Conservation (phyloP, 179 eudicot species). For the Camellia oleifera region DNA sequence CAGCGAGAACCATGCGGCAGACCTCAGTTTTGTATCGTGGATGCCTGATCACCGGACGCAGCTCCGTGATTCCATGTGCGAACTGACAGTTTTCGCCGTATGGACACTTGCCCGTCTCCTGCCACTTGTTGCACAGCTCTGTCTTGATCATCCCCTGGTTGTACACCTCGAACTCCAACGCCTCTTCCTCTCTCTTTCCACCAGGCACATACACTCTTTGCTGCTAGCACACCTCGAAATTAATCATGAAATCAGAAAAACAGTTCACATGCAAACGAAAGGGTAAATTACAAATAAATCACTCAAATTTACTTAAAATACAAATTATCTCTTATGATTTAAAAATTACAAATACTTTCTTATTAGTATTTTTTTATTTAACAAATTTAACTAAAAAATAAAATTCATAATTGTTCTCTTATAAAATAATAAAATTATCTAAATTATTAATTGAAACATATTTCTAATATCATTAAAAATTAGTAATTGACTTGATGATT, state of each 20-base stretch:
- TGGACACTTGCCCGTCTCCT: constrained; percentile 61
- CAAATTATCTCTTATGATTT: too few species aligned
- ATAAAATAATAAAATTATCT: too few species aligned
- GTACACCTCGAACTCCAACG: constrained; percentile 56
- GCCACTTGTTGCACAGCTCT: constrained; percentile 79
- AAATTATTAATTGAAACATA: too few species aligned
- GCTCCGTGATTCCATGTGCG: constrained; percentile 70
- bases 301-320: too few species aligned
- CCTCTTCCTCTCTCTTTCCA: constrained; percentile 39
- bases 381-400: too few species aligned
- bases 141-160: constrained; percentile 78
- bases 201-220: constrained; percentile 40
- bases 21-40: constrained; percentile 75
- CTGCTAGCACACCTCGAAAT: constrained; percentile 12
- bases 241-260: background rate
- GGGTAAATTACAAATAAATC: too few species aligned
- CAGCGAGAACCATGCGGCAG: constrained; percentile 64
- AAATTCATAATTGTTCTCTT: too few species aligned
- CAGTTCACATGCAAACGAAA: too few species aligned
- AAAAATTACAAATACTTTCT: too few species aligned
- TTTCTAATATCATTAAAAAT: too few species aligned
- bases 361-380: too few species aligned
- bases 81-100: constrained; percentile 61
- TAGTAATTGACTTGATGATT: too few species aligned
- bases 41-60: constrained; percentile 70